phyloP scores from a whole-genome alignment of 805 yeast species.

The Lipomyces mesembrius region DNA sequence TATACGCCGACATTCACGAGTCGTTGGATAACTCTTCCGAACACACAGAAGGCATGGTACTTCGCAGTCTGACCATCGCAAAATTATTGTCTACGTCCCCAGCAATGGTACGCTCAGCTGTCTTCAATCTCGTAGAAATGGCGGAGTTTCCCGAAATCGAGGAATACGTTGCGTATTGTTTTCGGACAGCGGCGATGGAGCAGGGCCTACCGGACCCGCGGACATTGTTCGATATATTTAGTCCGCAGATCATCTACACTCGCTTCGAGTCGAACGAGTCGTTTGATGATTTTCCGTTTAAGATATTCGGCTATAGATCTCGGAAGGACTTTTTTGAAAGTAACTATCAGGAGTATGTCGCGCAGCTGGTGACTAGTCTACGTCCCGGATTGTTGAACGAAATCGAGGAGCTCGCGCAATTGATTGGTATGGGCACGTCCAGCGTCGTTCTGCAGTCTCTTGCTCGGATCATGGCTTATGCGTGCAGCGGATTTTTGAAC shows the following conservation, averaged over 20 bases:
- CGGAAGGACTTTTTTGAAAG: conserved; percentile 14
- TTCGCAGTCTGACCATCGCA: conserved; percentile 19
- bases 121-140: conserved; percentile 22
- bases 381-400: not conserved
- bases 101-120: not conserved
- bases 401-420: conserved; percentile 1
- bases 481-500: not conserved
- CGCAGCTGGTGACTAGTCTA: conserved; percentile 14
- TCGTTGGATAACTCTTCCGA: not conserved
- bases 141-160: not conserved
- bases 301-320: conserved; percentile 34
- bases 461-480: conserved; percentile 13
- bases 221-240: conserved; percentile 21
- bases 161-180: conserved; percentile 58
- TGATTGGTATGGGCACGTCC: not conserved
- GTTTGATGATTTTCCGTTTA: conserved; percentile 13
- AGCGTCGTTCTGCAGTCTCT: conserved; percentile 7
- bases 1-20: conserved; percentile 15
- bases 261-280: conserved; percentile 19
- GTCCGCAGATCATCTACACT: conserved; percentile 23
- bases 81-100: conserved; percentile 6
- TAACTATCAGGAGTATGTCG: conserved; percentile 13
- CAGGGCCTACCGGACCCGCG: conserved; percentile 10
- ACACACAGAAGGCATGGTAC: conserved; percentile 8
- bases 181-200: conserved; percentile 55